A percentile compares a stretch with the other conserved stretches of the same genome.
These are phyloP conservation scores for Trichophyton mentagrophytes DNA, from an alignment of 2,329 filamentous ascomycete genomes.

Conservation along the genomic window DNA sequence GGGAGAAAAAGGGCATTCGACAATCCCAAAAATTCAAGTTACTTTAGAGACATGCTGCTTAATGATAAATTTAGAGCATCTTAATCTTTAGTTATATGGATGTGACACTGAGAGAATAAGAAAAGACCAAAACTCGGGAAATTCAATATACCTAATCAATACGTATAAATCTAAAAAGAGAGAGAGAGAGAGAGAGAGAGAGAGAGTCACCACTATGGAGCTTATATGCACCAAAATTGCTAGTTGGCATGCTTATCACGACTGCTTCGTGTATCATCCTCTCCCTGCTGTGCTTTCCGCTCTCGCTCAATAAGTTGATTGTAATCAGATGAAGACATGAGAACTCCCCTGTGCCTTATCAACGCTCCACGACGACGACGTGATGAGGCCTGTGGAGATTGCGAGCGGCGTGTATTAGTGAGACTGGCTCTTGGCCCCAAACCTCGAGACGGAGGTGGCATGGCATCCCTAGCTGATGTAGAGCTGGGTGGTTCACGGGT, in stretches of 20 bases:
- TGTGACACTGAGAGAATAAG: too few relatives aligned
- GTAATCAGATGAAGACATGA: background rate
- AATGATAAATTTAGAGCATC: too few relatives aligned
- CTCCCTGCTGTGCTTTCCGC: background rate
- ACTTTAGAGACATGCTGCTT: too few relatives aligned
- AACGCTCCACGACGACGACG: background rate
- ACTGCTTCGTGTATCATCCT: background rate
- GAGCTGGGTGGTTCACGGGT: background rate
- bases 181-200: too few relatives aligned
- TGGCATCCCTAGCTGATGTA: background rate
- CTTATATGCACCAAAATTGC: background rate
- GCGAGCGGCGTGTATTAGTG: background rate
- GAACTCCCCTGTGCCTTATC: background rate
- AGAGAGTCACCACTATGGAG: too few relatives aligned
- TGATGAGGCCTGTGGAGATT: background rate
- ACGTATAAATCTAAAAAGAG: background rate
- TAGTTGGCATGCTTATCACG: background rate
- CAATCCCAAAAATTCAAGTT: too few relatives aligned
- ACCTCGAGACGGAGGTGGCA: background rate
- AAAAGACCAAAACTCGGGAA: too few relatives aligned
- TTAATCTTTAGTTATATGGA: too few relatives aligned
- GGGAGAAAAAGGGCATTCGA: too few relatives aligned
- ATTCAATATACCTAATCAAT: background rate
- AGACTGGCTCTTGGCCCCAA: background rate
- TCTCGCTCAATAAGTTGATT: background rate